These are phyloP conservation scores for Tetrapyrgos nigripes DNA, from an alignment of 1,284 basidiomycete genomes.

Conservation along the genomic window DNA sequence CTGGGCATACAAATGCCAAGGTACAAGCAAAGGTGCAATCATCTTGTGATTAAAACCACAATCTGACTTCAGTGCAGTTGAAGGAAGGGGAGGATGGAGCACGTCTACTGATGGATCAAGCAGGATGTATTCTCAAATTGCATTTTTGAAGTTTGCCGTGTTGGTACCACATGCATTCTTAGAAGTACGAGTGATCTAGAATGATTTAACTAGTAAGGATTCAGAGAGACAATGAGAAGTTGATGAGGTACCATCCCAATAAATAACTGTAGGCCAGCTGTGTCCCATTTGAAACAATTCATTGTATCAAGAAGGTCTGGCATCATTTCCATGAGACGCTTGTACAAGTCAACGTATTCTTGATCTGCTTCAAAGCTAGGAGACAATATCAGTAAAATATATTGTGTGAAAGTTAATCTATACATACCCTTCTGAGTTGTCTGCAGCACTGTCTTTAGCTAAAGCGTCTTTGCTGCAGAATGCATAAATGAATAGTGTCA, in stretches of 20 bases:
- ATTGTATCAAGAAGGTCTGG: neutral
- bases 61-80: neutral
- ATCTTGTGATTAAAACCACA: neutral
- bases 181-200: neutral
- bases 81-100: neutral
- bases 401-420: neutral
- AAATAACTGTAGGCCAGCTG: too few relatives aligned
- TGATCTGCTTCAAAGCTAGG: neutral
- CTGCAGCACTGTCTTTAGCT: too few relatives aligned
- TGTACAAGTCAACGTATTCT: neutral
- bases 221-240: too few relatives aligned
- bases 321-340: neutral
- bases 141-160: neutral
- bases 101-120: neutral
- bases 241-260: too few relatives aligned
- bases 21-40: neutral
- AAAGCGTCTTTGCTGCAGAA: too few relatives aligned
- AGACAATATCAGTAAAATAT: neutral
- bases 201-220: too few relatives aligned
- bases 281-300: neutral
- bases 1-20: too few relatives aligned
- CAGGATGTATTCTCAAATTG: neutral
- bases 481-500: too few relatives aligned
- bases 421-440: neutral
- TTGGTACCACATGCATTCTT: neutral